phyloP scores from a whole-genome alignment of 176 grass and related monocot species.

The Phoenix roebelenii region DNA sequence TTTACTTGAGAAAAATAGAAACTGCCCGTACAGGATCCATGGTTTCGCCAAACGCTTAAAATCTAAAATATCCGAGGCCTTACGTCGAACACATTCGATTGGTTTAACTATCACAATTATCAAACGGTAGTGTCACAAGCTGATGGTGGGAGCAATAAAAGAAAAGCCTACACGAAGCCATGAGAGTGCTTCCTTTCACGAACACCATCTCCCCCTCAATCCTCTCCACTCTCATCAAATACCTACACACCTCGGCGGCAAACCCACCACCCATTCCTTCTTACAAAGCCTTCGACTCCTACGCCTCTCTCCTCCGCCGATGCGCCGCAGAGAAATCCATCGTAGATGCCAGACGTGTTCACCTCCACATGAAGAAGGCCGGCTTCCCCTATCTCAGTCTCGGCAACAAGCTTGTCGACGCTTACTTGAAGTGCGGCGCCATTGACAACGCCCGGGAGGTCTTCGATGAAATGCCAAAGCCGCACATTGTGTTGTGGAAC shows the following conservation, averaged over 20 bases:
- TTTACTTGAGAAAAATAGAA: too few species aligned
- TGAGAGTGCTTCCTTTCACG: neutral
- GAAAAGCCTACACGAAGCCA: neutral
- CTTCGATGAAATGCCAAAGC: conserved; percentile 26
- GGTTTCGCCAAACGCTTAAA: too few species aligned
- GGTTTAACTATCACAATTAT: too few species aligned
- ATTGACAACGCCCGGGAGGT: conserved; percentile 14
- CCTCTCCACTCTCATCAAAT: too few species aligned
- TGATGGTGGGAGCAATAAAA: neutral
- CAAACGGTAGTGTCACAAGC: too few species aligned
- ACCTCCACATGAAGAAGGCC: conserved; percentile 18
- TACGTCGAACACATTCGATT: too few species aligned
- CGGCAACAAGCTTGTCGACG: conserved; percentile 19
- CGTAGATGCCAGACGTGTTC: conserved; percentile 2
- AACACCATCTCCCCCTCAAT: too few species aligned
- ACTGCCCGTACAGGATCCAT: too few species aligned
- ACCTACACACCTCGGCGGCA: too few species aligned
- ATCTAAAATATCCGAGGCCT: too few species aligned
- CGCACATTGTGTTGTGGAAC: conserved; percentile 22
- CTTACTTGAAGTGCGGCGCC: conserved; percentile 18
- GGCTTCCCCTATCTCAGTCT: conserved; percentile 17
- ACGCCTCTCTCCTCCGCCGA: conserved; percentile 16
- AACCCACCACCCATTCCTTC: too few species aligned
- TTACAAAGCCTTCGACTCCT: neutral
- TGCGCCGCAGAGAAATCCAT: conserved; percentile 8